phyloP scores from a whole-genome alignment of 306 rosid genomes.

The Morella rubra region DNA sequence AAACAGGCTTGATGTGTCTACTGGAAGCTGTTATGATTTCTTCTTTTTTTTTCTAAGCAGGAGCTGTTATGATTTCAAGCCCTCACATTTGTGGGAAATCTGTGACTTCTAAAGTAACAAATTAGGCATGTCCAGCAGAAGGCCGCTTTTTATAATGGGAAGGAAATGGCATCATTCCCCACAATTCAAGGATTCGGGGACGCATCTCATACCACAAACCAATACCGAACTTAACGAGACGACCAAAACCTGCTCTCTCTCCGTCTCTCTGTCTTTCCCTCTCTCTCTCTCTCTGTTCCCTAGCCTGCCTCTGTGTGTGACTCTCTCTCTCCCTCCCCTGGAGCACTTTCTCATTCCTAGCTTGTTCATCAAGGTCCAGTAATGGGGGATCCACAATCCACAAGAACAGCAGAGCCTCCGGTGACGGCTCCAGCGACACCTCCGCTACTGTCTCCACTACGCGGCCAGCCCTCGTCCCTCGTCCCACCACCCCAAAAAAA shows the following conservation, averaged over 20 bases:
- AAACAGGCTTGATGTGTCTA: no score
- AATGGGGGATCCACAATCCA: conserved; percentile 63
- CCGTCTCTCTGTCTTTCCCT: conserved; percentile 19
- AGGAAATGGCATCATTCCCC: not conserved
- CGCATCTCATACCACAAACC: conserved; percentile 27
- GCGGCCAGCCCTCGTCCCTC: conserved; percentile 36
- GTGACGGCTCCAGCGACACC: conserved; percentile 22
- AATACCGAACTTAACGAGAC: conserved; percentile 12
- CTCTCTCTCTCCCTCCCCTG: not conserved
- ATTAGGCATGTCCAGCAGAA: no score
- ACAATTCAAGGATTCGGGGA: conserved; percentile 1
- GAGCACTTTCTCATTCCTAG: conserved; percentile 29
- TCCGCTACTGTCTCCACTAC: conserved; percentile 28
- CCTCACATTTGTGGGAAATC: no score
- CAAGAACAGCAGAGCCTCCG: not conserved
- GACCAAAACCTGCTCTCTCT: conserved; percentile 6
- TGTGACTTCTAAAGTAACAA: no score
- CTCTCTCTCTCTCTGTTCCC: conserved; percentile 7
- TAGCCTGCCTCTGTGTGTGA: no score
- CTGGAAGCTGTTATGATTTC: no score
- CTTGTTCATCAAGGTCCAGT: conserved; percentile 30
- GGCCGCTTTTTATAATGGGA: no score
- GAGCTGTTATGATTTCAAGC: no score
- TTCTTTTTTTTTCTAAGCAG: no score
- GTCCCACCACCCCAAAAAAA: conserved; percentile 50